Percentiles rank a stretch among this genome's conserved stretches.
Conservation (phyloP, 306 rosid species). For the Astragalus membranaceus region DNA sequence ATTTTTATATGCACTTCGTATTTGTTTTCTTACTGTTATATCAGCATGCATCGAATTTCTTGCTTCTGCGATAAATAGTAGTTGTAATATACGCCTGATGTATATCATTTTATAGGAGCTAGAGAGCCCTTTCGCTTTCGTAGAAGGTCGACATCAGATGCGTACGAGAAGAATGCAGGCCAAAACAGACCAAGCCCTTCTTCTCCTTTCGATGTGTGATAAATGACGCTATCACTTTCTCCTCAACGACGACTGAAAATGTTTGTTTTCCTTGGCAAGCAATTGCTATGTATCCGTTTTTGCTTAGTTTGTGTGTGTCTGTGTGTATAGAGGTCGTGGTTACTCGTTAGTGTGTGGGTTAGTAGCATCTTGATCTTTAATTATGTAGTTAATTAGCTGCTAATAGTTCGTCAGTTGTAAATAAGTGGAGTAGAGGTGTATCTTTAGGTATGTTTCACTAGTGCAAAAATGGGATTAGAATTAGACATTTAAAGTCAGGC, state of each 20-base stretch:
- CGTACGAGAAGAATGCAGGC: conserved; percentile 48
- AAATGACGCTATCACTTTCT: conserved; percentile 9
- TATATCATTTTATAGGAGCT: conserved; percentile 28
- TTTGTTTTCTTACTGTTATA: not conserved
- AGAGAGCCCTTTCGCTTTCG: conserved; percentile 78
- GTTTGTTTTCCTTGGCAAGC: not conserved
- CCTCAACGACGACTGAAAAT: not conserved
- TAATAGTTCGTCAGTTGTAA: not conserved
- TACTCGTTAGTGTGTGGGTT: not conserved
- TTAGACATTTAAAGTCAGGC: too few species aligned
- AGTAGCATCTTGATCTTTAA: not conserved
- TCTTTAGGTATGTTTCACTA: not conserved
- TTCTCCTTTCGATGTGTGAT: conserved; percentile 83
- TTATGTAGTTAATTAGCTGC: not conserved
- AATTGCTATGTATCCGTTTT: not conserved
- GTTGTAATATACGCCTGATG: not conserved
- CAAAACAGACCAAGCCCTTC: conserved; percentile 52
- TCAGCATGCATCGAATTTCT: too few species aligned
- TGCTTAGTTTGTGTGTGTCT: not conserved
- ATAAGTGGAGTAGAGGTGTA: not conserved
- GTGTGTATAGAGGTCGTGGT: not conserved
- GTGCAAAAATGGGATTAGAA: too few species aligned
- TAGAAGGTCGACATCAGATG: conserved; percentile 75
- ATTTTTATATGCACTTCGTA: not conserved
- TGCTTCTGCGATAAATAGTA: too few species aligned